phyloP scores from a whole-genome alignment of 140 eudicot genomes.

The Oenanthe javanica region DNA sequence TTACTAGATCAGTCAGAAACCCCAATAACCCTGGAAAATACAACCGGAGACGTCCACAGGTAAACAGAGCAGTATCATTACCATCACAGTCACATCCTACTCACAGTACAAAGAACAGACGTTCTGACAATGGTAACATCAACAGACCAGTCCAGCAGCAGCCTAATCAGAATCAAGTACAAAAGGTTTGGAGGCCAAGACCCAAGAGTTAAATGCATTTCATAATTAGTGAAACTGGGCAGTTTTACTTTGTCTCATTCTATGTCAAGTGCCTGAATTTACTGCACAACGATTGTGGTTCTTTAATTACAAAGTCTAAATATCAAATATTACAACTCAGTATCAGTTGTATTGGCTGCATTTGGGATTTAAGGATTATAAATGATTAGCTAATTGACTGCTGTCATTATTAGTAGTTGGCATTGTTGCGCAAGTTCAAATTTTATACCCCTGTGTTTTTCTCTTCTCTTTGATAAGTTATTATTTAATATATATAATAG shows the following conservation, averaged over 20 bases:
- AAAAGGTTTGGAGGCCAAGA: neutral
- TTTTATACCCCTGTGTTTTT: too few relatives aligned
- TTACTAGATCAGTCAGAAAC: neutral
- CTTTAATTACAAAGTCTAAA: neutral
- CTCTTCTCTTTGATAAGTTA: too few relatives aligned
- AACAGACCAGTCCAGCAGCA: neutral
- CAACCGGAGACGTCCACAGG: neutral
- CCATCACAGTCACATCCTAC: neutral
- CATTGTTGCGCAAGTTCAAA: too few relatives aligned
- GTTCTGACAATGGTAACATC: neutral
- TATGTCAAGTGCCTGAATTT: neutral
- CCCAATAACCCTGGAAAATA: neutral
- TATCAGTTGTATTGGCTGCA: neutral
- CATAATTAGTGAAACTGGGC: constrained; percentile 17
- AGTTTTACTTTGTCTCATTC: neutral
- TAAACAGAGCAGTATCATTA: neutral
- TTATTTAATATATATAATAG: too few relatives aligned
- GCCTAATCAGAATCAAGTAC: neutral
- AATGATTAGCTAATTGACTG: too few relatives aligned
- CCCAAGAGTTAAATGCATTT: constrained; percentile 8
- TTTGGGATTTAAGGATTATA: too few relatives aligned
- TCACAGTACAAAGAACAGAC: neutral
- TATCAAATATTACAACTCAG: neutral
- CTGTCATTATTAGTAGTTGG: too few relatives aligned
- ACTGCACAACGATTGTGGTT: neutral